phyloP scores from a whole-genome alignment of 2,329 filamentous ascomycete genomes.

The Epichloe gansuensis region DNA sequence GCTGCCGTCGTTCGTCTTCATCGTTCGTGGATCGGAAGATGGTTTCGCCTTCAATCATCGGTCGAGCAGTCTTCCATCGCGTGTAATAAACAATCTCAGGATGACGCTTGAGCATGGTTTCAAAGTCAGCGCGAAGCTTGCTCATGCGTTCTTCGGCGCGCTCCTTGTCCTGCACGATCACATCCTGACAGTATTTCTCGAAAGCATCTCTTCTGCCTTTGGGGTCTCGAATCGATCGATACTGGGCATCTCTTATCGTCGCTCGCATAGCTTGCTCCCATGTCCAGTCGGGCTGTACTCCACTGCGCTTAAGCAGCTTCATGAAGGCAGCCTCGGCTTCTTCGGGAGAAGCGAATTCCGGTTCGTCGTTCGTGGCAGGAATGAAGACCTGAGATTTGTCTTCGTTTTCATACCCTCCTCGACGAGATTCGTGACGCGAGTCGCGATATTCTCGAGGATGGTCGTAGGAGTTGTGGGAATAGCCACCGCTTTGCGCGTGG shows the following conservation, averaged over 20 bases:
- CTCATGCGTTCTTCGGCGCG: conserved; percentile 83
- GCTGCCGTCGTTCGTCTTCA: conserved; percentile 73
- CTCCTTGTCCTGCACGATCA: conserved; percentile 85
- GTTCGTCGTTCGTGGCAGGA: conserved; percentile 53
- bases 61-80: conserved; percentile 88
- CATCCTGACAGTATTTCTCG: conserved; percentile 86
- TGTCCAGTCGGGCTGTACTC: conserved; percentile 80
- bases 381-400: conserved; percentile 45
- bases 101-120: conserved; percentile 89
- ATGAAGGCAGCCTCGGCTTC: conserved; percentile 89
- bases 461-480: conserved; percentile 22
- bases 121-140: conserved; percentile 88
- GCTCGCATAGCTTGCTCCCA: conserved; percentile 84
- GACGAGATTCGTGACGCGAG: conserved; percentile 40
- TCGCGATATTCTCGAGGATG: conserved; percentile 27
- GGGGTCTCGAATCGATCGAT: conserved; percentile 83
- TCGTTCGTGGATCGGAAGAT: conserved; percentile 86
- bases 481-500: conserved; percentile 30
- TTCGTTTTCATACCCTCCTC: conserved; percentile 44
- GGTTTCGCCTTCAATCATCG: conserved; percentile 88
- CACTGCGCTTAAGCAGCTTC: conserved; percentile 74
- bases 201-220: conserved; percentile 83
- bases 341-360: conserved; percentile 66
- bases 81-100: conserved; percentile 96
- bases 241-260: conserved; percentile 82